Base-by-base conservation (phyloP, 768 basidiomycete genomes). In the Collybiopsis confluens region DNA sequence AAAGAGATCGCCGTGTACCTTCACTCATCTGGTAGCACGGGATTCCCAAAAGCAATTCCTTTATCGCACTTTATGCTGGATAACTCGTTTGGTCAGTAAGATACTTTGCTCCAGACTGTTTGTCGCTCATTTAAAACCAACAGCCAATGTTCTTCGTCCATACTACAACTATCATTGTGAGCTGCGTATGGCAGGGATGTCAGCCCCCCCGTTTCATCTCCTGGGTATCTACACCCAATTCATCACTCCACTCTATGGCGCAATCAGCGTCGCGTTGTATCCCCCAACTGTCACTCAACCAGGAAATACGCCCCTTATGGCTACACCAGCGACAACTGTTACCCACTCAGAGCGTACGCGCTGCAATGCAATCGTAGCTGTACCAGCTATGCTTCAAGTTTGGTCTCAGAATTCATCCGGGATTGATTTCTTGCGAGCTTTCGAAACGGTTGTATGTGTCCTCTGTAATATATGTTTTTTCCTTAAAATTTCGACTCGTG, bases 301-400 rank as follows among this genome's bases (percentile, higher is more conserved):
- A 16, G 45, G 42, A 21, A 40, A 26, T 16, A 15, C 33, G 15
- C 69, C 69, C 2, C 56, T 68, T 20, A 57, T 66, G 45, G 63
- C 68, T 2, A 69, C 68, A 7, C 55, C 64, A 10, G 15, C 30
- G 42, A 21, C 57, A 51, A 0, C 41, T 55, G 16, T 62, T 46
- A 24, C 57, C 58, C 23, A 15, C 33, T 5, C 35, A 13, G 47
- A 54, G 9, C 35, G 43, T n/a, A 58, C 52, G 0, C 43, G 58
- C 13, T 61, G 50, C 11, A 58, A 60, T n/a, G 11, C 37, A 2
- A 35, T 70, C 0, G 51, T 62, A 37, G 59, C 49, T 0, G 69
- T 70, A 20, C 68, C 68, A 1, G 7, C 61, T 4, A 58, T 69
- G 23, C 53, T 69, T 1, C 63, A 69, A 42, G 57, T 62, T 43